phyloP scores from a whole-genome alignment of 345 rosid genomes.

The Hibiscus tridactylites region DNA sequence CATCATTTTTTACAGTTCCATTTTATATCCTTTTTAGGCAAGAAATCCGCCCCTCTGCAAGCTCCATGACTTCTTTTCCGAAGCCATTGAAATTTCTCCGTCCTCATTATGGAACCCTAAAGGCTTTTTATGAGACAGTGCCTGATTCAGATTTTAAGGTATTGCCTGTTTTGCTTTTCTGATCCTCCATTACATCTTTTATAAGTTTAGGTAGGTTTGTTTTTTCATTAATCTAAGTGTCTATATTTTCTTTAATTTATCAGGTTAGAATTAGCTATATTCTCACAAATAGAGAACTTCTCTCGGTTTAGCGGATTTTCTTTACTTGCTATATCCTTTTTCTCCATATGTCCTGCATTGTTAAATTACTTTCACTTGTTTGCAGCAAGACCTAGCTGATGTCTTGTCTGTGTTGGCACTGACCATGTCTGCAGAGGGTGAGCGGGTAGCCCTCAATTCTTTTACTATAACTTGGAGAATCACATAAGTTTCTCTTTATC shows the following conservation, averaged over 20 bases:
- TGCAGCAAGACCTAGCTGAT: constrained; percentile 81
- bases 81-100: constrained; percentile 98
- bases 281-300: not conserved
- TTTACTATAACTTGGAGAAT: too few species aligned
- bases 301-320: not conserved
- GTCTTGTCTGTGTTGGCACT: constrained; percentile 83
- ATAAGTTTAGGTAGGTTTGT: not conserved
- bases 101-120: constrained; percentile 86
- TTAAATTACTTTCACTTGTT: constrained; percentile 11
- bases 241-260: not conserved
- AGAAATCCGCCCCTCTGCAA: constrained; percentile 81
- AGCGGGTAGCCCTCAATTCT: constrained; percentile 49
- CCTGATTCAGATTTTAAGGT: constrained; percentile 68
- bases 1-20: not conserved
- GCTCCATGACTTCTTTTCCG: constrained; percentile 98
- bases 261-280: not conserved
- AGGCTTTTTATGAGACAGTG: constrained; percentile 60
- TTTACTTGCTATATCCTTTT: not conserved
- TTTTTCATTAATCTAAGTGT: not conserved
- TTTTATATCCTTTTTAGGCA: constrained; percentile 36
- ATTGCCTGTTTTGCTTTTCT: not conserved
- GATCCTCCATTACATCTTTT: not conserved
- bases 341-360: not conserved
- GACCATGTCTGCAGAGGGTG: constrained; percentile 97
- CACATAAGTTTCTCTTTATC: too few species aligned